Evolutionary conservation across 345 rosid genomes (phyloP).

Genomic region (Psidium friedrichsthalianum): DNA sequence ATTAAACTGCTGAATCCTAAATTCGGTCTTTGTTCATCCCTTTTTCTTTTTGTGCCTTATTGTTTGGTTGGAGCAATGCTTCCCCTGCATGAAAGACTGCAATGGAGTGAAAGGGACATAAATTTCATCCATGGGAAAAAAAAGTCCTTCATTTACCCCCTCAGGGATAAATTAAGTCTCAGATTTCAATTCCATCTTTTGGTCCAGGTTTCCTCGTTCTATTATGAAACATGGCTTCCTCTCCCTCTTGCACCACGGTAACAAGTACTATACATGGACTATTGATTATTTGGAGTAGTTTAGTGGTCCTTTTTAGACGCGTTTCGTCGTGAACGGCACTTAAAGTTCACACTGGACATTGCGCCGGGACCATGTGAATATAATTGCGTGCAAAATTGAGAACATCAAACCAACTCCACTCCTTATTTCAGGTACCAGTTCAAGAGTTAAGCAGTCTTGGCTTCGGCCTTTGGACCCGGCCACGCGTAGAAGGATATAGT

Average conservation of each 20-base stretch:
- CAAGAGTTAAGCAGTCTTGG: background rate
- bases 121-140: too few species aligned
- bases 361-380: background rate
- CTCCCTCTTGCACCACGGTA: background rate
- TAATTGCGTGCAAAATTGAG: background rate
- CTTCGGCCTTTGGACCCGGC: background rate
- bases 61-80: too few species aligned
- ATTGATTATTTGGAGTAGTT: background rate
- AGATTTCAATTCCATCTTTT: background rate
- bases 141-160: too few species aligned
- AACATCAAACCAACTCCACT: background rate
- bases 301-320: too few species aligned
- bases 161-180: background rate
- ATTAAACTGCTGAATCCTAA: too few species aligned
- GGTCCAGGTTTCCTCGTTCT: background rate
- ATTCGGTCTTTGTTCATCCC: too few species aligned
- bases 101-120: too few species aligned
- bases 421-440: too few species aligned
- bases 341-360: too few species aligned
- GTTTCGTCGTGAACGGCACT: too few species aligned
- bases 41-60: too few species aligned
- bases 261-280: background rate
- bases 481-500: background rate
- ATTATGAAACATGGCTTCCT: background rate
- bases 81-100: too few species aligned